Evolutionary conservation across 1,284 basidiomycete genomes (phyloP).

Genomic region (Psilocybe mexicana): DNA sequence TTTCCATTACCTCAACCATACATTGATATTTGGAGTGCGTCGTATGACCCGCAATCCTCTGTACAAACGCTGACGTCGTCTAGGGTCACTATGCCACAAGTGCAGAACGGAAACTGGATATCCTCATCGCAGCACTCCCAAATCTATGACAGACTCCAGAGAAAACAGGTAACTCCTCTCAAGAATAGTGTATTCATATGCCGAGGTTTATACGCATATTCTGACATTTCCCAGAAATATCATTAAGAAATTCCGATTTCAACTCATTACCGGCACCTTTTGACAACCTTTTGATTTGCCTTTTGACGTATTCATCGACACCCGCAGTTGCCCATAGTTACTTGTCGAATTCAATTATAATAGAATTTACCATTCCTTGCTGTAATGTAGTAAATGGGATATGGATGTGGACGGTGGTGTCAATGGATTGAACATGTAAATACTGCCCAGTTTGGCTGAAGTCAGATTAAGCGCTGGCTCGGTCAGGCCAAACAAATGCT

Average conservation of each 20-base stretch:
- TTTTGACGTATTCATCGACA: too few species aligned
- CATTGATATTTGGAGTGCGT: constrained; percentile 71
- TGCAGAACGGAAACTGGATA: constrained; percentile 57
- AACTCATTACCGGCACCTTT: too few species aligned
- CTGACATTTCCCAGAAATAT: too few species aligned
- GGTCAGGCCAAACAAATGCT: constrained; percentile 14
- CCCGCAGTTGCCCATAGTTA: too few species aligned
- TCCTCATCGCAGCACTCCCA: constrained; percentile 37
- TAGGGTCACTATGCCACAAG: constrained; percentile 61
- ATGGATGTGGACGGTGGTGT: too few species aligned
- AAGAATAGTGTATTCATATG: background rate
- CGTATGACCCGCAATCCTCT: background rate
- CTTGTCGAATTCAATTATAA: too few species aligned
- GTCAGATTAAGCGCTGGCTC: background rate
- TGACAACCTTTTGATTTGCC: too few species aligned
- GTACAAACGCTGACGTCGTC: background rate
- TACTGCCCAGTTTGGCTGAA: background rate
- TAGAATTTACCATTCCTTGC: too few species aligned
- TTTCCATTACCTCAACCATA: constrained; percentile 88
- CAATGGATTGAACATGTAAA: too few species aligned
- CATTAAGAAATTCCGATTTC: too few species aligned
- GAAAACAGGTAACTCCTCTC: background rate
- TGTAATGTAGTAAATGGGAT: too few species aligned
- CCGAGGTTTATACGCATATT: too few species aligned
- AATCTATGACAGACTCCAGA: background rate